phyloP scores from a whole-genome alignment of 1,284 basidiomycete genomes.

The Ustilago cynodontis region DNA sequence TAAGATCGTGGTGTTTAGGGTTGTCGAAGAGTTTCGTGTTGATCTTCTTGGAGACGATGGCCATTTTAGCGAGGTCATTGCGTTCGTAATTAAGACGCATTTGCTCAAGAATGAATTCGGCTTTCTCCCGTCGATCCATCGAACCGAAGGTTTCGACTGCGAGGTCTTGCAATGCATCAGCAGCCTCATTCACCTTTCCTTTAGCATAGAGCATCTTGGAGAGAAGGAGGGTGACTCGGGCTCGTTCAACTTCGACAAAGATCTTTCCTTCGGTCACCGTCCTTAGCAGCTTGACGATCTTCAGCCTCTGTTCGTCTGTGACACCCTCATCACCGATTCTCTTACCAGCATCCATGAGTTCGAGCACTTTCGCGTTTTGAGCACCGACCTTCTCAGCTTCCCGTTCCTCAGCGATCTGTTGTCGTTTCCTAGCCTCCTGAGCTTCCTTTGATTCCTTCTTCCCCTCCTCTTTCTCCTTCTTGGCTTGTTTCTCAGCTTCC shows the following conservation, averaged over 20 bases:
- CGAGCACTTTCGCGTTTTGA: conserved; percentile 57
- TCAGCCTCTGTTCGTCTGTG: conserved; percentile 40
- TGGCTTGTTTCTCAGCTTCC: conserved; percentile 36
- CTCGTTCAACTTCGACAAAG: conserved; percentile 95
- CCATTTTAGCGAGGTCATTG: conserved; percentile 86
- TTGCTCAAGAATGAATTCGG: conserved; percentile 97
- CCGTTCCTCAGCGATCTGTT: conserved; percentile 48
- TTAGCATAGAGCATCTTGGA: conserved; percentile 60
- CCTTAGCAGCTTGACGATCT: conserved; percentile 80
- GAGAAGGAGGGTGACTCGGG: conserved; percentile 76
- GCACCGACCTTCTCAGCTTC: conserved; percentile 59
- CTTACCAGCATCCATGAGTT: conserved; percentile 59
- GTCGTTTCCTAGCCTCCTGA: conserved; percentile 28
- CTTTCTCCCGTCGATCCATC: conserved; percentile 98
- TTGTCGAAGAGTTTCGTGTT: conserved; percentile 87
- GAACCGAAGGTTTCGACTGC: conserved; percentile 99
- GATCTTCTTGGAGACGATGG: conserved; percentile 92
- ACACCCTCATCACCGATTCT: conserved; percentile 59
- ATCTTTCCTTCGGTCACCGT: conserved; percentile 98
- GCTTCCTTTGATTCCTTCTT: conserved; percentile 50
- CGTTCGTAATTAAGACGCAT: conserved; percentile 89
- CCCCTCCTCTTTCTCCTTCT: conserved; percentile 43
- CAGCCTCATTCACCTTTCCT: conserved; percentile 62
- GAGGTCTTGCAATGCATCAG: conserved; percentile 80
- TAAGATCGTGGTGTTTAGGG: conserved; percentile 89